Conservation (phyloP, 345 rosid genomes). For the Camelina sativa region DNA sequence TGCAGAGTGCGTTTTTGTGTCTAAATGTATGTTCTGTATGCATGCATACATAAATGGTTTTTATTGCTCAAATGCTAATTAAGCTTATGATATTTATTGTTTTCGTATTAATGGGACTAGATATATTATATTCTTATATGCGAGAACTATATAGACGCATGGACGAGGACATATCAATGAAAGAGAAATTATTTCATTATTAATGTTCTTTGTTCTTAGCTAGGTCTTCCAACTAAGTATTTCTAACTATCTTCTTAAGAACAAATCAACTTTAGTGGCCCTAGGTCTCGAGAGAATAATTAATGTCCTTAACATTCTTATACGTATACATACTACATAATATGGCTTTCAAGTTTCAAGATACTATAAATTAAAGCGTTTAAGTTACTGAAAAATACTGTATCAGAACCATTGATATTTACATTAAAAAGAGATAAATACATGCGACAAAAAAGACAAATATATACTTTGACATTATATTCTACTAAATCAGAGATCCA, state of each 20-base stretch:
- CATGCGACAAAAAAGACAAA: neutral
- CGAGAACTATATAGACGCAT: neutral
- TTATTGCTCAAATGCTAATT: constrained; percentile 23
- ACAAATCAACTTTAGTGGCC: neutral
- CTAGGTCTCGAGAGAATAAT: neutral
- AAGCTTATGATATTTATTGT: constrained; percentile 3
- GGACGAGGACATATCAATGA: constrained; percentile 8
- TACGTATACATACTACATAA: neutral
- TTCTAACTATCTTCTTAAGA: neutral
- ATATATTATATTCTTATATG: constrained; percentile 17
- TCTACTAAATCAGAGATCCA: neutral
- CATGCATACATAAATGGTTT: constrained; percentile 14
- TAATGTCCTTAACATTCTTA: constrained; percentile 1
- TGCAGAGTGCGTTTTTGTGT: neutral
- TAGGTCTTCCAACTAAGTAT: constrained; percentile 15
- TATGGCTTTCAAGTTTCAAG: too few relatives aligned
- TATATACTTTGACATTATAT: neutral
- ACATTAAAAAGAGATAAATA: neutral
- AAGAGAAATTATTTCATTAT: constrained; percentile 2
- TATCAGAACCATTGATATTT: neutral
- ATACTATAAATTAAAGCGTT: too few relatives aligned
- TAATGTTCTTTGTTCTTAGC: constrained; percentile 10
- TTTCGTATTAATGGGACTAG: constrained; percentile 7
- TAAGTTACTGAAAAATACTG: neutral
- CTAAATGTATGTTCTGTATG: constrained; percentile 2